Conservation (phyloP, 2,329 filamentous ascomycete genomes). For the Trichoderma harzianum region DNA sequence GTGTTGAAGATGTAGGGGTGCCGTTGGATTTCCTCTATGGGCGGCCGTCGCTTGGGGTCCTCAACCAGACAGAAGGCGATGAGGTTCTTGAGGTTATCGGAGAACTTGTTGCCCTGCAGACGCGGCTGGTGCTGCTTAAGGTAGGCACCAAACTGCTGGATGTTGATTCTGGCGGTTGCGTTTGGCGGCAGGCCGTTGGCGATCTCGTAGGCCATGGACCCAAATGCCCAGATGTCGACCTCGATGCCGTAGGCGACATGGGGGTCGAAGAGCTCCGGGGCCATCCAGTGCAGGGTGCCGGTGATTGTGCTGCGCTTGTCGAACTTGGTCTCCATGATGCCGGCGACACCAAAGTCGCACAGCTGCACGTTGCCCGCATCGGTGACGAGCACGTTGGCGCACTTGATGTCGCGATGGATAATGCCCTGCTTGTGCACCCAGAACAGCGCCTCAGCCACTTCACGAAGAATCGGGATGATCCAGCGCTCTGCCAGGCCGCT, state of each 20-base stretch:
- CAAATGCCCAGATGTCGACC: conserved; percentile 67
- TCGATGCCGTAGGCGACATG: conserved; percentile 52
- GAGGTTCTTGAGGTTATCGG: conserved; percentile 53
- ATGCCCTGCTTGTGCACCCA: conserved; percentile 67
- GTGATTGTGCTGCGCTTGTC: conserved; percentile 65
- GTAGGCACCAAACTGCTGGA: conserved; percentile 42
- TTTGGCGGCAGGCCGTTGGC: conserved; percentile 62
- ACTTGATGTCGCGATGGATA: conserved; percentile 68
- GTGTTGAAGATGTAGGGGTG: conserved; percentile 63
- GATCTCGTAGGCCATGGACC: conserved; percentile 65
- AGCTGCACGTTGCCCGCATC: conserved; percentile 74
- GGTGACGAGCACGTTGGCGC: conserved; percentile 74
- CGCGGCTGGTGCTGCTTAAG: conserved; percentile 49
- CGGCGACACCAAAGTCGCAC: conserved; percentile 57
- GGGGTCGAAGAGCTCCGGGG: conserved; percentile 57
- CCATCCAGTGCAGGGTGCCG: conserved; percentile 68
- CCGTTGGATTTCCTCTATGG: conserved; percentile 57
- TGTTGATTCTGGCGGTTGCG: conserved; percentile 39
- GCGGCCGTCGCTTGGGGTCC: conserved; percentile 54
- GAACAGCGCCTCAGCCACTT: conserved; percentile 60
- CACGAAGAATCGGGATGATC: conserved; percentile 64
- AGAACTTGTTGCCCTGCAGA: conserved; percentile 57
- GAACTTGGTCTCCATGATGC: conserved; percentile 57
- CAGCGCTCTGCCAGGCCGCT: conserved; percentile 65
- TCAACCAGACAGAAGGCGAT: conserved; percentile 60